Percentiles rank a stretch among this genome's conserved stretches.
Evolutionary conservation across 192 early-diverging fungal species (phyloP).

Genomic region (Entomortierella chlamydospora): DNA sequence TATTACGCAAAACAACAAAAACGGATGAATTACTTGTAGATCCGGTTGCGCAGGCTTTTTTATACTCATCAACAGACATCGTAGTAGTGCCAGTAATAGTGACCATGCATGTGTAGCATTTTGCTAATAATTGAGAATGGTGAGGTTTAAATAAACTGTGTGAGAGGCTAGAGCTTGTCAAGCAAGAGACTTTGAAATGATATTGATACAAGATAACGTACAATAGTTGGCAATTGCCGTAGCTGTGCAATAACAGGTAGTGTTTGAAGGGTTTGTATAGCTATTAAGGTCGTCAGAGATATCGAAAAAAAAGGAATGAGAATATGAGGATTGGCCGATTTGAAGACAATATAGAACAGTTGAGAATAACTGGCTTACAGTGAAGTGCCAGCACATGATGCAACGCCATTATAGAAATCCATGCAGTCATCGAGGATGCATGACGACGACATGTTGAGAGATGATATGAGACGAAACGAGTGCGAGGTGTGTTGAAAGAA

Average conservation of each 20-base stretch:
- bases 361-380: neutral
- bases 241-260: conserved; percentile 25
- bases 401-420: conserved; percentile 8
- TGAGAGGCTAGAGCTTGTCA: no score
- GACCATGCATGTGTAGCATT: conserved; percentile 29
- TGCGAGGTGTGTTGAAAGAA: no score
- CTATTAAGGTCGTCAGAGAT: no score
- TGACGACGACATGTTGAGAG: neutral
- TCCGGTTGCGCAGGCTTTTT: neutral
- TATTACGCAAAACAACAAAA: neutral
- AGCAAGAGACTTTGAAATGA: neutral
- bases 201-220: neutral
- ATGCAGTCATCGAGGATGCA: conserved; percentile 18
- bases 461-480: neutral
- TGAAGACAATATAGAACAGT: neutral
- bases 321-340: neutral
- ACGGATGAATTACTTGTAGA: neutral
- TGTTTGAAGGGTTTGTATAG: neutral
- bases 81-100: neutral
- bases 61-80: conserved; percentile 9
- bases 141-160: no score
- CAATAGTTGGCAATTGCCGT: conserved; percentile 18
- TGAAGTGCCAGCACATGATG: neutral
- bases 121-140: conserved; percentile 6
- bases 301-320: no score